Base-by-base conservation (phyloP, 768 basidiomycete genomes). In the Bullera alba region DNA sequence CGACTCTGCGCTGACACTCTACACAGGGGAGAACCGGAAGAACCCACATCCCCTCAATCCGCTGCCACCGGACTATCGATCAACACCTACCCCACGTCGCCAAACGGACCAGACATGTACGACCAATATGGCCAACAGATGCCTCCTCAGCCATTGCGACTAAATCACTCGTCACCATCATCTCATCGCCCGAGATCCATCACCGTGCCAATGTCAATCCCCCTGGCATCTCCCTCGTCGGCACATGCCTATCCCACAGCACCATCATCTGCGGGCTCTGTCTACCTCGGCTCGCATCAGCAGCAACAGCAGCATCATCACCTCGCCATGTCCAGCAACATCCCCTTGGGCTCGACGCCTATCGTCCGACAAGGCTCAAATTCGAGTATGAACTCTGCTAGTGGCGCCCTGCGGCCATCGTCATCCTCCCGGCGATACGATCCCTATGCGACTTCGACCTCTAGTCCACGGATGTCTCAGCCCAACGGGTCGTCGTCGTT, bases 11-110 rank as follows among this genome's bases (percentile, higher is more conserved):
- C 10, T 41, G 12, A 12, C 10, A 22, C 38, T 22, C 38, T 8
- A 26, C 37, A 7, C 38, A 58, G 57, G 23, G 57, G 53, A 2
- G 57, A 58, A 43, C 48, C 57, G 2, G 57, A 58, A 27, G 57
- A 58, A 41, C 48, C 57, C 16, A 48, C 26, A 12, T 50, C 52
- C 17, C 57, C 57, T 16, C 27, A 46, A 19, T 55, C 57, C 2
- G 43, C 57, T 5, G 48, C 42, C 17, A 41, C 25, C 30, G 47
- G 45, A 17, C 22, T 54, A n/a, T 42, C 57, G 14, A 36, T 54
- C 16, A 29, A 22, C 15, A 47, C 57, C 23, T 50, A 45, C 27
- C 51, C 48, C 12, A 35, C 38, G 10, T 23, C 48, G 5, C 42
- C 42, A 25, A 6, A 21, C 12, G 10, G 10, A 21, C 28, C n/a